Conservation (phyloP, 352 stramenopile species). For the Phytopythium litorale region DNA sequence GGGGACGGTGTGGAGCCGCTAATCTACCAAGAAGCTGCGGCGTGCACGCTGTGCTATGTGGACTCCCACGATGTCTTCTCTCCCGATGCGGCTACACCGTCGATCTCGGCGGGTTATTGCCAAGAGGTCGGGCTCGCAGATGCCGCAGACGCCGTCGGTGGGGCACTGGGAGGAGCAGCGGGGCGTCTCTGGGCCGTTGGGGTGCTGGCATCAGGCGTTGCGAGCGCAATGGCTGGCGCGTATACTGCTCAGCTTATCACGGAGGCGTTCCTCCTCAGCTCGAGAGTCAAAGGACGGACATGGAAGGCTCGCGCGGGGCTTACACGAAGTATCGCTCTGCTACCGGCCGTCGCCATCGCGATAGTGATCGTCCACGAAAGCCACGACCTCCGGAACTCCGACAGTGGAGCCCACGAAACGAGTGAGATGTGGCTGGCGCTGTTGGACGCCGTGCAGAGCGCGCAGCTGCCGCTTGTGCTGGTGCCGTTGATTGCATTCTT, state of each 20-base stretch:
- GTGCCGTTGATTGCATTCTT: slow-evolving; percentile 82
- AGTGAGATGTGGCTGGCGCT: slow-evolving; percentile 76
- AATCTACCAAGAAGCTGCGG: neutral
- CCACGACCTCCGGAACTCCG: slow-evolving; percentile 8
- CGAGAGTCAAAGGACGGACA: slow-evolving; percentile 38
- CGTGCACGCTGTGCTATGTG: slow-evolving; percentile 50
- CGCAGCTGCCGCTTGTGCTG: slow-evolving; percentile 86
- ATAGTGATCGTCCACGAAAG: slow-evolving; percentile 21
- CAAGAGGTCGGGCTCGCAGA: slow-evolving; percentile 75
- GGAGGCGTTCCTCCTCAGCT: slow-evolving; percentile 89
- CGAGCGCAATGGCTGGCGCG: slow-evolving; percentile 91
- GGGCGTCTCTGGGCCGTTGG: slow-evolving; percentile 88
- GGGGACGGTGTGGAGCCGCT: slow-evolving; percentile 5
- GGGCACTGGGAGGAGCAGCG: slow-evolving; percentile 54
- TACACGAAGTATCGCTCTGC: slow-evolving; percentile 82
- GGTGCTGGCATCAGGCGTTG: slow-evolving; percentile 88
- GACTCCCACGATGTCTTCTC: slow-evolving; percentile 11
- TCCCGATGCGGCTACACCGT: neutral
- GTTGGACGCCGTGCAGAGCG: slow-evolving; percentile 86
- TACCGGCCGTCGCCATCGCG: slow-evolving; percentile 72
- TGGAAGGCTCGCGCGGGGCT: slow-evolving; percentile 79
- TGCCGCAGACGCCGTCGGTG: slow-evolving; percentile 59
- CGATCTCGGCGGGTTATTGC: slow-evolving; percentile 48
- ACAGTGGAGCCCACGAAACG: slow-evolving; percentile 38
- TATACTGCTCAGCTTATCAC: slow-evolving; percentile 95